Base-by-base conservation (phyloP, 345 rosid species). In the Dipteronia sinensis region DNA sequence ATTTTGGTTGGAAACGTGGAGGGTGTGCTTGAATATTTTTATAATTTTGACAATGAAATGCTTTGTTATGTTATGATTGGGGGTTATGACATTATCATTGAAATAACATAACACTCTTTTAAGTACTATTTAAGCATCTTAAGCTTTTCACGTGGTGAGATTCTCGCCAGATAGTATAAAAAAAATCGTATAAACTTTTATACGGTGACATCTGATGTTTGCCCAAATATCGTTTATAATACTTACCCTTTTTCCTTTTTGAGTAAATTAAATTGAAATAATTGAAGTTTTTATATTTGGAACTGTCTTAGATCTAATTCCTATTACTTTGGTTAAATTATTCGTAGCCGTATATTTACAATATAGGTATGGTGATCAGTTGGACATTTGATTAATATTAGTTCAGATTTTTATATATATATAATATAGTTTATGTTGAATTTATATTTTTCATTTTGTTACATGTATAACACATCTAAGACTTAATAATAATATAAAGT, bases 211-310 rank as follows among this genome's bases (percentile, higher is more conserved):
- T 6, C 38, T 34, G 38, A 4, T 6, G 6, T 0, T 4, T 4
- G 38, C 6, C 38, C 38, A 34, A 34, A 4, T 34, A 34, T 34
- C 38, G 6, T 34, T 34, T 34, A 34, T 34, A 34, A 34, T 34
- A 4, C 4, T 4, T 34, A 4, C 55, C 5, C 51, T n/a, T 67
- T 67, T 40, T 4, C 25, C 11, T 12, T n/a, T 67, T 67, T 1
- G n/a, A 67, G 40, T 40, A 67, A 67, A 67, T 67, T n/a, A 40
- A 67, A 40, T 40, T 40, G 29, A 67, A n/a, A 67, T 38, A 0
- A 19, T 40, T 67, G 53, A 67, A 67, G 40, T 40, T n/a, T 40
- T 67, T 67, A 5, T 67, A 67, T 67, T 68, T 68, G 1, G 29
- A 55, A 73, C 22, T 1, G 40, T 15, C 38, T 7, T 61, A 15